A percentile compares a stretch with the other conserved stretches of the same genome.
These are phyloP conservation scores for Escallonia herrerae DNA, from an alignment of 129 eudicot genomes.

Conservation along the genomic window DNA sequence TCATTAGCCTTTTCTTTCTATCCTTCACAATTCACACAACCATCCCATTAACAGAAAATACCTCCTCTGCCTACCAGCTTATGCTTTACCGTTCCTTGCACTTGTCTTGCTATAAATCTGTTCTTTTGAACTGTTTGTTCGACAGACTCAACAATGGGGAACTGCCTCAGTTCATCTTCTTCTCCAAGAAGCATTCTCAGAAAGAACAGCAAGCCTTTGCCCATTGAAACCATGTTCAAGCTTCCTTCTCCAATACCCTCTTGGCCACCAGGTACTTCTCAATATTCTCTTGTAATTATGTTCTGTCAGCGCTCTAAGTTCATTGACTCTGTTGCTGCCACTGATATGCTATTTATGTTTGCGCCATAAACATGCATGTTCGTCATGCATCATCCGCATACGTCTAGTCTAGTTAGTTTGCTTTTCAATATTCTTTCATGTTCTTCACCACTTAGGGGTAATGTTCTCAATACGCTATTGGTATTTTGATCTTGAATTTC, in stretches of 20 bases:
- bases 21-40: background rate
- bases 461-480: no score
- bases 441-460: no score
- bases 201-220: slow-evolving; percentile 17
- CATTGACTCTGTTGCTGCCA: no score
- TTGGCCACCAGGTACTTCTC: slow-evolving; percentile 50
- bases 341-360: no score
- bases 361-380: no score
- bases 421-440: no score
- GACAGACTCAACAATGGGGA: background rate
- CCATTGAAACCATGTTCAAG: slow-evolving; percentile 38
- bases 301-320: background rate
- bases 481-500: background rate
- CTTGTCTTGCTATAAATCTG: background rate
- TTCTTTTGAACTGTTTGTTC: slow-evolving; percentile 4
- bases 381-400: no score
- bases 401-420: no score
- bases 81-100: no score
- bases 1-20: slow-evolving; percentile 5
- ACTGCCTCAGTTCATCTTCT: slow-evolving; percentile 1
- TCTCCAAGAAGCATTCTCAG: slow-evolving; percentile 1
- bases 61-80: background rate
- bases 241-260: slow-evolving; percentile 65
- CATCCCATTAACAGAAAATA: slow-evolving; percentile 7
- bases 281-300: background rate